Base-by-base conservation (phyloP, 805 yeast species). In the Helenozyma baotianmanensis region DNA sequence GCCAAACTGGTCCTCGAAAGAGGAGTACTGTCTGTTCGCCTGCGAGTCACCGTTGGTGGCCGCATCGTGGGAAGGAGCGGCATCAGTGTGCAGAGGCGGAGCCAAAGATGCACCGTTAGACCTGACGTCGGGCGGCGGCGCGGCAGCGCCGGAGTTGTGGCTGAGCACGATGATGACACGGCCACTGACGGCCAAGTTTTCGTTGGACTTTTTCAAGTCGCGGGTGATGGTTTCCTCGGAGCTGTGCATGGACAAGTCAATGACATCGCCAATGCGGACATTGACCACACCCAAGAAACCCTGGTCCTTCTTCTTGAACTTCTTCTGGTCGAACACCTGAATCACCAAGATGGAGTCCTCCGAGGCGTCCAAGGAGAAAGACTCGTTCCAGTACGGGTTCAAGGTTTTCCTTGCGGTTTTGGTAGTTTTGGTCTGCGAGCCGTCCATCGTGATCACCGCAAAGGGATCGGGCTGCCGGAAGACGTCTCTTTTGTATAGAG, bases 311-410 rank as follows among this genome's bases (percentile, higher is more conserved):
- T 87, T 88, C 60, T 92, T 92, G 68, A 92, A 92, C 62, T 92
- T 92, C 58, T 88, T 89, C 58, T 90, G 97, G 59, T 92, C 97
- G 62, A 92, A 92, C 6, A 92, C 92, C 59, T 92, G 97, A 41
- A 92, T 78, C 10, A 90, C 95, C 32, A 92, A 68, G 27, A 89
- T 84, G 7, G 95, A 82, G 52, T 82, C 82, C 51, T 84, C 95
- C 25, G 80, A 83, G 38, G 79, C 70, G 33, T 72, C 74, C 60
- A 92, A 88, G 35, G 76, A 75, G 53, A 90, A 92, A 2, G 83
- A 67, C 61, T 92, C 96, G 62, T 92, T 89, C 99, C 99, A 92
- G 62, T 89, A 92, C 9, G 99, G 99, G 53, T 92, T 87, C 48
- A 90, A 67, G 2, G 97, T 92, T 62, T 86, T 88, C 53, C 87